A percentile compares a stretch with the other conserved stretches of the same genome.
Conservation (phyloP, 306 rosid species). For the Abrus precatorius region DNA sequence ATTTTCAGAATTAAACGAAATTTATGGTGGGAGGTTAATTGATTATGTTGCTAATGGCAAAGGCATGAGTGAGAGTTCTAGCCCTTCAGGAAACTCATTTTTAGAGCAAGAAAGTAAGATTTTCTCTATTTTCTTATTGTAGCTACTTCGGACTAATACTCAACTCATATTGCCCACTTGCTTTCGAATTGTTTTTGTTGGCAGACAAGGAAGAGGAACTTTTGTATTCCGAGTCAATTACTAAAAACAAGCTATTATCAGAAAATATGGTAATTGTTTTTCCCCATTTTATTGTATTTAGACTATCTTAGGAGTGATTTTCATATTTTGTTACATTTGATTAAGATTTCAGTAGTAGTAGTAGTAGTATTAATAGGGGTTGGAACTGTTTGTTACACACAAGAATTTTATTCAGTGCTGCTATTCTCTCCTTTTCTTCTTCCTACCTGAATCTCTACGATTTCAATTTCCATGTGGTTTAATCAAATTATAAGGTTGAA, state of each 20-base stretch:
- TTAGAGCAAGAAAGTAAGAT: slow-evolving; percentile 56
- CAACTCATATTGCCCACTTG: slow-evolving; percentile 29
- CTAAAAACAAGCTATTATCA: slow-evolving; percentile 41
- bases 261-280: slow-evolving; percentile 63
- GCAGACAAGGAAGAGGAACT: slow-evolving; percentile 53
- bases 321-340: slow-evolving; percentile 11
- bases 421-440: not conserved
- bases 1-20: slow-evolving; percentile 78
- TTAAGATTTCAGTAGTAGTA: not conserved
- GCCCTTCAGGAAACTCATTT: slow-evolving; percentile 36
- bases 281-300: not conserved
- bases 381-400: not conserved
- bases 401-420: not conserved
- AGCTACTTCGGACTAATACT: slow-evolving; percentile 30
- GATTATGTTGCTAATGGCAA: slow-evolving; percentile 68
- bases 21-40: slow-evolving; percentile 77
- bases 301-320: not conserved
- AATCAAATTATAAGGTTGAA: slow-evolving; percentile 31
- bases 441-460: not conserved
- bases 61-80: slow-evolving; percentile 51
- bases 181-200: slow-evolving; percentile 44
- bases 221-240: slow-evolving; percentile 42
- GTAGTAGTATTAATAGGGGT: not conserved
- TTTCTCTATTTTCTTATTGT: slow-evolving; percentile 31
- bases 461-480: slow-evolving; percentile 19